phyloP scores from a whole-genome alignment of 2,329 filamentous ascomycete genomes.

The Aspergillus fumigatus region DNA sequence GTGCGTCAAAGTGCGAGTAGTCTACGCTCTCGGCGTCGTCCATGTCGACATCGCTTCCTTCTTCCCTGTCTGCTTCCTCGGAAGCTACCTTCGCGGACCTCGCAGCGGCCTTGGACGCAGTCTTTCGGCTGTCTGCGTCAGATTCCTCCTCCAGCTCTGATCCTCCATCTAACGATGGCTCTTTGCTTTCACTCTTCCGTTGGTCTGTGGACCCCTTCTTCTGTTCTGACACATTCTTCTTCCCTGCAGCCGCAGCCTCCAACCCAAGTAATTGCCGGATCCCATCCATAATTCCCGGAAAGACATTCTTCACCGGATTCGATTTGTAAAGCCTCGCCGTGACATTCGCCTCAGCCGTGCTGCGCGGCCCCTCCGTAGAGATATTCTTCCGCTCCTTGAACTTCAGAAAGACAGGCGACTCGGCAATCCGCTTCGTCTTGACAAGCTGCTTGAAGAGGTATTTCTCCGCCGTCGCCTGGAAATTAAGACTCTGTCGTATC shows the following conservation, averaged over 20 bases:
- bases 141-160: background rate
- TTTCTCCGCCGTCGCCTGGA: slow-evolving; percentile 46
- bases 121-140: background rate
- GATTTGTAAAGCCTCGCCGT: slow-evolving; percentile 57
- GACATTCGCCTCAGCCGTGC: slow-evolving; percentile 52
- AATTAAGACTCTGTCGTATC: slow-evolving; percentile 44
- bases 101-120: background rate
- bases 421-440: slow-evolving; percentile 54
- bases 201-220: slow-evolving; percentile 6
- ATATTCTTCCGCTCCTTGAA: slow-evolving; percentile 37
- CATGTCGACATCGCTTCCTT: slow-evolving; percentile 8
- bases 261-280: slow-evolving; percentile 38
- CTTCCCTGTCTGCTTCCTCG: background rate
- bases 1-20: slow-evolving; percentile 29
- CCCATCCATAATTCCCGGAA: slow-evolving; percentile 44
- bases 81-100: background rate
- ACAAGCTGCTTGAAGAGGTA: slow-evolving; percentile 54
- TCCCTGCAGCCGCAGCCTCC: slow-evolving; percentile 19
- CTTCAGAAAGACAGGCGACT: slow-evolving; percentile 45
- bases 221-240: slow-evolving; percentile 8
- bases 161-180: background rate
- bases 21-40: slow-evolving; percentile 26
- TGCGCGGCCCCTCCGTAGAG: slow-evolving; percentile 34
- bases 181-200: slow-evolving; percentile 2
- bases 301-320: slow-evolving; percentile 52